Percentiles rank a stretch among this genome's conserved stretches.
Conservation (phyloP, 768 basidiomycete species). For the Leccinum subtestaceum region DNA sequence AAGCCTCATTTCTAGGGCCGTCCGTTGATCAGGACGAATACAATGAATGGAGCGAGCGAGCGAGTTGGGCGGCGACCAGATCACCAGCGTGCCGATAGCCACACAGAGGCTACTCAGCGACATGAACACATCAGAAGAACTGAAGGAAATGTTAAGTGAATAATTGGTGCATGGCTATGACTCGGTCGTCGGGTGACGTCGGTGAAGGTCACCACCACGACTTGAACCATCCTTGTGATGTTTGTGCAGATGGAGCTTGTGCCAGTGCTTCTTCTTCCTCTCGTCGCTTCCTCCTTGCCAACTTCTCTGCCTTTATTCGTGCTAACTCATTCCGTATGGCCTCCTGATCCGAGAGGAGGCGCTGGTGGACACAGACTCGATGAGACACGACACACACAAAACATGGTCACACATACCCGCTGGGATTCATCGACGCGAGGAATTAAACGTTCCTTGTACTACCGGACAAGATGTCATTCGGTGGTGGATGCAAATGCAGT, state of each 20-base stretch:
- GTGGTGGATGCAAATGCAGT: not conserved
- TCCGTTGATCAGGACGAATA: slow-evolving; percentile 30
- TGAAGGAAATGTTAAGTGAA: slow-evolving; percentile 22
- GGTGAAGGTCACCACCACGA: slow-evolving; percentile 22
- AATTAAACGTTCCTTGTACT: slow-evolving; percentile 76
- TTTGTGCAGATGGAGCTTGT: slow-evolving; percentile 12
- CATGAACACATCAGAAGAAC: not conserved
- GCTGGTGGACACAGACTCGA: slow-evolving; percentile 33
- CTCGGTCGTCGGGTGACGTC: not conserved
- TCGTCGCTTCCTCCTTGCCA: slow-evolving; percentile 42
- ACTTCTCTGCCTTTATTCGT: slow-evolving; percentile 64
- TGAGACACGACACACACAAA: slow-evolving; percentile 8
- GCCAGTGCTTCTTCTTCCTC: slow-evolving; percentile 36
- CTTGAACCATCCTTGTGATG: slow-evolving; percentile 27
- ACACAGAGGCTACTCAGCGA: slow-evolving; percentile 29
- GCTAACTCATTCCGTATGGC: slow-evolving; percentile 64
- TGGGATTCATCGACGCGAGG: slow-evolving; percentile 57
- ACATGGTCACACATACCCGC: slow-evolving; percentile 37
- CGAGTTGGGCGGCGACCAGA: slow-evolving; percentile 29
- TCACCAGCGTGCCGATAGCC: slow-evolving; percentile 31
- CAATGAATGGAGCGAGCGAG: slow-evolving; percentile 22
- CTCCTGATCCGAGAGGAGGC: slow-evolving; percentile 62
- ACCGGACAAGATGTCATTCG: not conserved
- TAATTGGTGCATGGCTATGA: not conserved
- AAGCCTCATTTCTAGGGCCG: slow-evolving; percentile 33